Conservation (phyloP, 1,139 yeast species). For the Hyphopichia fennica region DNA sequence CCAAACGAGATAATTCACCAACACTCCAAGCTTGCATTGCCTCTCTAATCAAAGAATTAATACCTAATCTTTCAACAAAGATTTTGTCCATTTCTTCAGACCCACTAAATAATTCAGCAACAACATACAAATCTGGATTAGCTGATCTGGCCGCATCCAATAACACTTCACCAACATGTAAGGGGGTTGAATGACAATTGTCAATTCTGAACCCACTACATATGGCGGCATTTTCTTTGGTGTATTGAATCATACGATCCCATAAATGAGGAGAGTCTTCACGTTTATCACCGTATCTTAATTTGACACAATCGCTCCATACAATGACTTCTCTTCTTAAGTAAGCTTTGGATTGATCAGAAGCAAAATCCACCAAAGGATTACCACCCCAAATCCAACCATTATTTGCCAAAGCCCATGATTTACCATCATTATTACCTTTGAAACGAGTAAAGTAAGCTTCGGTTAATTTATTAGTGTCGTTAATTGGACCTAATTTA, state of each 20-base stretch:
- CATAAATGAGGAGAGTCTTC: slow-evolving; percentile 87
- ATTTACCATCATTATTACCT: slow-evolving; percentile 48
- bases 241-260: slow-evolving; percentile 83
- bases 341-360: slow-evolving; percentile 74
- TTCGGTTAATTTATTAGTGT: slow-evolving; percentile 67
- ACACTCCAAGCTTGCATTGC: slow-evolving; percentile 97
- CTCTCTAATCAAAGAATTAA: slow-evolving; percentile 85
- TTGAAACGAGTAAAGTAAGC: slow-evolving; percentile 80
- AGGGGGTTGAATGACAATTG: slow-evolving; percentile 93
- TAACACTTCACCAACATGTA: slow-evolving; percentile 88
- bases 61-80: slow-evolving; percentile 87
- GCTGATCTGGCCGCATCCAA: slow-evolving; percentile 85
- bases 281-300: slow-evolving; percentile 76
- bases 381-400: slow-evolving; percentile 99
- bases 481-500: slow-evolving; percentile 61
- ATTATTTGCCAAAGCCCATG: slow-evolving; percentile 82
- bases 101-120: slow-evolving; percentile 93
- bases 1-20: slow-evolving; percentile 79
- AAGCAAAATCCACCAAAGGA: slow-evolving; percentile 91
- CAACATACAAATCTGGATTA: slow-evolving; percentile 85
- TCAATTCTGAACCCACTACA: slow-evolving; percentile 93
- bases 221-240: slow-evolving; percentile 68
- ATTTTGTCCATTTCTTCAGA: slow-evolving; percentile 87
- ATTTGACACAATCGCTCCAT: slow-evolving; percentile 97
- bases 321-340: slow-evolving; percentile 89